phyloP scores from a whole-genome alignment of 257 asterid species.

The Solanum boliviense region DNA sequence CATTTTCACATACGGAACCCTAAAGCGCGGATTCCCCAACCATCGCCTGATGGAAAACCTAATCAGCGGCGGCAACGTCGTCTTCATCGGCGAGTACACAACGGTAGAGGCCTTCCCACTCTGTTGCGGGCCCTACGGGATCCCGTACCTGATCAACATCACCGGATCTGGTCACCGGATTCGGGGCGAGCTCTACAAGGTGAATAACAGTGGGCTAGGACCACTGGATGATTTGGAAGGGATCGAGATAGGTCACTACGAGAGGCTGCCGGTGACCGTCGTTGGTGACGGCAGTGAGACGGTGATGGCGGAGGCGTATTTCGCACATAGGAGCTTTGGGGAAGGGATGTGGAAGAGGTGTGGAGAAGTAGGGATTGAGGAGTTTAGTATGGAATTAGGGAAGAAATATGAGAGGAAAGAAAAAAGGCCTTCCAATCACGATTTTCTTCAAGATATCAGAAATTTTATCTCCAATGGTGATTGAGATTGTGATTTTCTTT shows the following conservation, averaged over 20 bases:
- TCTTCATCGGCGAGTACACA: constrained; percentile 32
- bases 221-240: constrained; percentile 69
- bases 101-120: constrained; percentile 48
- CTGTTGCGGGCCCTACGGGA: constrained; percentile 62
- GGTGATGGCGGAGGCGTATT: constrained; percentile 44
- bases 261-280: constrained; percentile 38
- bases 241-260: constrained; percentile 41
- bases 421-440: constrained; percentile 26
- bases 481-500: background rate
- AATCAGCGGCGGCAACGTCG: constrained; percentile 20
- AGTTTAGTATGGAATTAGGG: constrained; percentile 38
- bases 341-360: constrained; percentile 60
- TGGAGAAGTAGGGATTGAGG: constrained; percentile 39
- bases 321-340: constrained; percentile 50
- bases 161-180: constrained; percentile 40
- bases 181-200: constrained; percentile 56
- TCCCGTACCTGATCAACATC: constrained; percentile 56
- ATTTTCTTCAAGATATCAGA: constrained; percentile 26
- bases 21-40: constrained; percentile 62
- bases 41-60: constrained; percentile 37
- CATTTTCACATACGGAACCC: constrained; percentile 70
- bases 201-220: constrained; percentile 18
- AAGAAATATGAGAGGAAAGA: constrained; percentile 33
- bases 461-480: constrained; percentile 29
- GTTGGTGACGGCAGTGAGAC: constrained; percentile 2